These are phyloP conservation scores for Malus fusca DNA, from an alignment of 306 rosid genomes.

Conservation along the genomic window DNA sequence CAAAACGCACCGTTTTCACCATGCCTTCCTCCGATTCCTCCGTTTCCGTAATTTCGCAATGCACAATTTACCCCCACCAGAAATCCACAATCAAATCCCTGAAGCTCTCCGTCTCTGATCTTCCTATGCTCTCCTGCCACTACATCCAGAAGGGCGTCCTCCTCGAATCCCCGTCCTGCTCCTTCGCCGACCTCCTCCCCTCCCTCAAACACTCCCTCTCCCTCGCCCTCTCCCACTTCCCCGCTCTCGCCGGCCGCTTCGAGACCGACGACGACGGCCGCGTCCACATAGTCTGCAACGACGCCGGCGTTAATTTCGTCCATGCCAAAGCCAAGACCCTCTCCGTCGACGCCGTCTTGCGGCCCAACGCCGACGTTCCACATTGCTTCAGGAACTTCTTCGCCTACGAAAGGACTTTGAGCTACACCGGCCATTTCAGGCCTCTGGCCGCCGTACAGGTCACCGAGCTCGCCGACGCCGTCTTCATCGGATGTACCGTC, in stretches of 20 bases:
- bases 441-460: constrained; percentile 74
- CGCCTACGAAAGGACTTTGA: constrained; percentile 48
- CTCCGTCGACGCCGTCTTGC: constrained; percentile 13
- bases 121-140: constrained; percentile 87
- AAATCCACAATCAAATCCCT: constrained; percentile 44
- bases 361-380: constrained; percentile 41
- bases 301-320: constrained; percentile 66
- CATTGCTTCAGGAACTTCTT: constrained; percentile 62
- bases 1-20: neutral
- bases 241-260: constrained; percentile 76
- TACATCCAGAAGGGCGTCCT: constrained; percentile 82
- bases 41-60: constrained; percentile 47
- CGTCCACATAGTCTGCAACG: constrained; percentile 55
- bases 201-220: constrained; percentile 59
- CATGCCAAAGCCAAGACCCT: constrained; percentile 63
- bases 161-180: constrained; percentile 42
- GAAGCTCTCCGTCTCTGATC: constrained; percentile 72
- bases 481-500: constrained; percentile 60
- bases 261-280: constrained; percentile 44
- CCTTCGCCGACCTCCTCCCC: constrained; percentile 37
- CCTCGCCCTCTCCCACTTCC: constrained; percentile 50
- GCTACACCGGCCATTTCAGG: constrained; percentile 53
- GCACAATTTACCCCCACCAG: constrained; percentile 41
- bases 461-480: constrained; percentile 68
- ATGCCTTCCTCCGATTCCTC: constrained; percentile 78